Base-by-base conservation (phyloP, 2,329 filamentous ascomycete genomes). In the Colletotrichum shisoi region DNA sequence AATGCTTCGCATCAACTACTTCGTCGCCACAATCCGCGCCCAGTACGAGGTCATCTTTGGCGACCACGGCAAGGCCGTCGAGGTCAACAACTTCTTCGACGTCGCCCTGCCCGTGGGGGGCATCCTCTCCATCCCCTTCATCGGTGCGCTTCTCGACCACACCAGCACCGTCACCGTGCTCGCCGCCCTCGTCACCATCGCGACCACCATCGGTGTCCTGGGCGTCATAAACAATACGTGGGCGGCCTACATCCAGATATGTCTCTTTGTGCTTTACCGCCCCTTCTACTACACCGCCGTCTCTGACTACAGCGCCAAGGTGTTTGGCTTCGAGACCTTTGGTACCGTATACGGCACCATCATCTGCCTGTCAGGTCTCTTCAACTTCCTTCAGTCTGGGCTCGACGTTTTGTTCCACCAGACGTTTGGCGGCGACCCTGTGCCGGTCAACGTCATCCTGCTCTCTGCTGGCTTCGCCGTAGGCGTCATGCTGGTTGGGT, bases 261-360 rank as follows among this genome's bases (percentile, higher is more conserved):
- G 83, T 52, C 84, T 97, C 11, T 96, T 97, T 74, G 91, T 95
- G 12, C 78, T 96, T 24, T 94, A 95, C 74, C 87, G 93, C 0
- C 93, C 94, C 0, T 88, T 97, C 37, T 97, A 96, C 79, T 97
- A 97, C 80, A 96, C 93, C 0, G 88, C 92, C 8, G 91, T 97
- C 65, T 94, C 90, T 66, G 93, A 97, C 79, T 96, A 96, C 77
- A 87, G 88, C 21, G 93, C 92, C 68, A 96, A 96, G 79, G 93
- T 97, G 42, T 97, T 97, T 76, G 93, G 93, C 17, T 96, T 96
- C 79, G 85, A 89, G 68, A 96, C 93, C 0, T 97, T 97, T 72
- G 94, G 93, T 52, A 96, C 92, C 64, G 93, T 97, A n/a, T 97
- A 97, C 77, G 93, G 93, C 12, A 84, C 94, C 21, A 91, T 96